Conservation (phyloP, 2,329 filamentous ascomycete species). For the Xylaria sp. region DNA sequence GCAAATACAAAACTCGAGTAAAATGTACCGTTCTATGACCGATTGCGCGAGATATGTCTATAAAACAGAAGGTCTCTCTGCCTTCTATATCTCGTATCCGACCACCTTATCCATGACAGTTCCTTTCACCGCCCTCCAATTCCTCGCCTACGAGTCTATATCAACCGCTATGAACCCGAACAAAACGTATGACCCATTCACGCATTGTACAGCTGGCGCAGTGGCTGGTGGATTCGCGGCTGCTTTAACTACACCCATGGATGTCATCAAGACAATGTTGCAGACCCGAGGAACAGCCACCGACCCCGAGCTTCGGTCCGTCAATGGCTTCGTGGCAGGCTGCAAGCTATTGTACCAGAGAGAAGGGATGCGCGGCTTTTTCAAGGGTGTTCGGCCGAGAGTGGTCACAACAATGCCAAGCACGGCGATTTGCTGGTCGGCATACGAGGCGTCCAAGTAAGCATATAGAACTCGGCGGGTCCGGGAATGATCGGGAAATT, state of each 20-base stretch:
- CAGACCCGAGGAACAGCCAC: conserved; percentile 87
- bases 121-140: conserved; percentile 95
- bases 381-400: conserved; percentile 88
- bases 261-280: conserved; percentile 97
- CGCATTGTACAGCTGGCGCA: conserved; percentile 91
- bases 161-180: conserved; percentile 90
- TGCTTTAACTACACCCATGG: conserved; percentile 91
- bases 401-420: conserved; percentile 98
- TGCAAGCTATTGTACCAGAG: conserved; percentile 81
- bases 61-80: conserved; percentile 81
- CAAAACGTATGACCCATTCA: conserved; percentile 87
- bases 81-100: conserved; percentile 98
- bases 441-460: conserved; percentile 72
- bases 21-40: conserved; percentile 80
- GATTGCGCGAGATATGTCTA: conserved; percentile 92
- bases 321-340: conserved; percentile 80
- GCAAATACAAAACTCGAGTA: conserved; percentile 94
- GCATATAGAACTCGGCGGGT: conserved; percentile 38
- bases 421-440: conserved; percentile 98
- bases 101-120: conserved; percentile 99
- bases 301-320: conserved; percentile 81
- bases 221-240: conserved; percentile 93
- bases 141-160: conserved; percentile 96
- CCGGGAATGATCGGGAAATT: not conserved
- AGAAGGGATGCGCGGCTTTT: conserved; percentile 86